Evolutionary conservation across 2,329 filamentous ascomycete species (phyloP).

Genomic region (Alternaria conjuncta): DNA sequence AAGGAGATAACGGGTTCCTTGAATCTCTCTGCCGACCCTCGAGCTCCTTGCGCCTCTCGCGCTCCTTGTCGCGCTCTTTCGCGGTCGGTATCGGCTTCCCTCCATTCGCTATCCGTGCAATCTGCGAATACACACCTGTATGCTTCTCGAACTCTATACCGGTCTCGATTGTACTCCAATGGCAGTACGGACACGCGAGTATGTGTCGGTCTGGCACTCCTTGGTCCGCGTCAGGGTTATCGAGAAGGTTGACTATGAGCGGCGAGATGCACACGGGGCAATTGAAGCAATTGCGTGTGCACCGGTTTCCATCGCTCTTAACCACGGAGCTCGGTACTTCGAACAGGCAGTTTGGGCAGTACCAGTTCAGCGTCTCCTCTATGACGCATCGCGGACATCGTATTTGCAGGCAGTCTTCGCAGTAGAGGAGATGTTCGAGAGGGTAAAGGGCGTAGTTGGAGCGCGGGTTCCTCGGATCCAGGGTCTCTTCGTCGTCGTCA

Average conservation of each 20-base stretch:
- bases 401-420: slow-evolving; percentile 96
- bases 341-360: slow-evolving; percentile 93
- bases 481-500: slow-evolving; percentile 77
- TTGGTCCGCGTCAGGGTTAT: slow-evolving; percentile 50
- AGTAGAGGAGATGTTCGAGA: slow-evolving; percentile 92
- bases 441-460: slow-evolving; percentile 93
- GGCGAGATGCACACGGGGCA: slow-evolving; percentile 88
- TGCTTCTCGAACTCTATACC: slow-evolving; percentile 89
- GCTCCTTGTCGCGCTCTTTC: slow-evolving; percentile 50
- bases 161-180: slow-evolving; percentile 90
- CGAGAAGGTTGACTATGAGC: slow-evolving; percentile 74
- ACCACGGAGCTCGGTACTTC: slow-evolving; percentile 94
- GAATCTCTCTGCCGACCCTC: slow-evolving; percentile 28
- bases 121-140: slow-evolving; percentile 82
- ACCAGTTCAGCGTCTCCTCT: slow-evolving; percentile 95
- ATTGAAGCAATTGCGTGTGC: slow-evolving; percentile 93
- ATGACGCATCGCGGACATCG: slow-evolving; percentile 89
- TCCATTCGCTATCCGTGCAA: slow-evolving; percentile 69
- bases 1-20: slow-evolving; percentile 22
- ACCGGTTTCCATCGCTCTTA: slow-evolving; percentile 92
- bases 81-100: slow-evolving; percentile 49
- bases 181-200: slow-evolving; percentile 86
- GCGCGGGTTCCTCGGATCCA: slow-evolving; percentile 83
- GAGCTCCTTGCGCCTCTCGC: slow-evolving; percentile 44
- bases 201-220: slow-evolving; percentile 69